Evolutionary conservation across 2,329 filamentous ascomycete genomes (phyloP).

Genomic region (Corynespora cassiicola): DNA sequence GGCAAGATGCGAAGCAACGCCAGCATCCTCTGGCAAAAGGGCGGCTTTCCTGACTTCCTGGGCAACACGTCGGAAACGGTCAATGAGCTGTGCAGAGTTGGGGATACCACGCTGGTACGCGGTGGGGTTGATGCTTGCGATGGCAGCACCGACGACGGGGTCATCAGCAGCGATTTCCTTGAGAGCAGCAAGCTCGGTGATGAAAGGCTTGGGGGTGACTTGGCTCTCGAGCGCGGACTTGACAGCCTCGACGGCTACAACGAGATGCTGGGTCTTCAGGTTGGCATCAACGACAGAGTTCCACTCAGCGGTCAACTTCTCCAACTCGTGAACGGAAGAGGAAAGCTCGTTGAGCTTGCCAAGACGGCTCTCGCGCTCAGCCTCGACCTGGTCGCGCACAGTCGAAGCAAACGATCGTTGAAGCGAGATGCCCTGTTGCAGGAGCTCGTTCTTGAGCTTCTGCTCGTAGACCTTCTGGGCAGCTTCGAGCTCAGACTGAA

Average conservation of each 20-base stretch:
- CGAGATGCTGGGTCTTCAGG: conserved; percentile 92
- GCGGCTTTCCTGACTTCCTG: conserved; percentile 92
- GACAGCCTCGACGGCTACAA: conserved; percentile 94
- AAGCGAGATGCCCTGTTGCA: conserved; percentile 88
- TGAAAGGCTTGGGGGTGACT: conserved; percentile 79
- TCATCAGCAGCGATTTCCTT: conserved; percentile 90
- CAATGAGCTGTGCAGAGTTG: conserved; percentile 83
- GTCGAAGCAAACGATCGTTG: conserved; percentile 84
- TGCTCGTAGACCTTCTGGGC: conserved; percentile 83
- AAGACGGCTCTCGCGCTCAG: conserved; percentile 85
- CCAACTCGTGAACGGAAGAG: conserved; percentile 78
- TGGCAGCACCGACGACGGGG: conserved; percentile 87
- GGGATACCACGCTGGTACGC: conserved; percentile 94
- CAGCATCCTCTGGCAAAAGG: conserved; percentile 89
- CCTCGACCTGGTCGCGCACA: conserved; percentile 82
- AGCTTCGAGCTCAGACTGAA: conserved; percentile 79
- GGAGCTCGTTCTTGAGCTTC: conserved; percentile 80
- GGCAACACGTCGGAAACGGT: conserved; percentile 93
- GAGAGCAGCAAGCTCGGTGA: conserved; percentile 89
- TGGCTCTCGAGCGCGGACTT: conserved; percentile 80
- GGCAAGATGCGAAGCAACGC: conserved; percentile 91
- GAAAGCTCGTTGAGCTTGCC: conserved; percentile 84
- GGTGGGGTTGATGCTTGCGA: conserved; percentile 91
- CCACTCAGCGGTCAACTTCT: conserved; percentile 87
- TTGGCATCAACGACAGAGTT: conserved; percentile 89